Evolutionary conservation across 2,329 filamentous ascomycete species (phyloP), one percentile per base, ranked within the genome.

Genomic region (Fusarium pseudoanthophilum): DNA sequence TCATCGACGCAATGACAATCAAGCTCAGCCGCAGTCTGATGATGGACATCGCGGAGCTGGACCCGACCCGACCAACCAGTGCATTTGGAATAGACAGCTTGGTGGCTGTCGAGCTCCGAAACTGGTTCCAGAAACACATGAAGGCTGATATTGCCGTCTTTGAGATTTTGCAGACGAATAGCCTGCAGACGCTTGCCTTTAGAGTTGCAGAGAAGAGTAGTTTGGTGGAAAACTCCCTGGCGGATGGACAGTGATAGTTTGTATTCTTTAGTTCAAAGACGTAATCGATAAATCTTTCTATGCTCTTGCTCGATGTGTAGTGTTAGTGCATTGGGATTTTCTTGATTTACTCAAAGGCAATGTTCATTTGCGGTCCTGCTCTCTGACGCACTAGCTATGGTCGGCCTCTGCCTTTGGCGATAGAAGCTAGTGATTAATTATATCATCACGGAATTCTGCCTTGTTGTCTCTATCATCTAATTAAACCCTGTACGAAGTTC

Each of bases 401-500:
- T 42, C 0, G 5, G 21, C 13, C 8, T 42, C 14, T n/a, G 21
- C 8, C 39, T 10, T n/a, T n/a, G 14, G 14, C 14, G 7, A 30
- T 21, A 10, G 21, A n/a, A 42, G 39, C n/a, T 10, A 10, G 13
- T 6, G 5, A 4, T 15, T 10, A n/a, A n/a, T 15, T 42, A 42
- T 42, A n/a, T 15, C 1, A 42, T n/a, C 13, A 42, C 14, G 21
- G 14, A 42, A n/a, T n/a, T n/a, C 6, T 42, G 14, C 21, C 0
- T 42, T 42, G 2, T n/a, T 42, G 14, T 42, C 13, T 42, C 5
- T 42, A 10, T n/a, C 8, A 42, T 10, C 5, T 15, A n/a, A 15
- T 15, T 1, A 42, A 42, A 15, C 2, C 1, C n/a, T 42, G 39
- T 10, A 15, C 0, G 8, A n/a, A 10, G 21, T 10, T 10, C 0